Evolutionary conservation across 139 green algal genomes (phyloP).

Genomic region (Klebsormidium nitens): DNA sequence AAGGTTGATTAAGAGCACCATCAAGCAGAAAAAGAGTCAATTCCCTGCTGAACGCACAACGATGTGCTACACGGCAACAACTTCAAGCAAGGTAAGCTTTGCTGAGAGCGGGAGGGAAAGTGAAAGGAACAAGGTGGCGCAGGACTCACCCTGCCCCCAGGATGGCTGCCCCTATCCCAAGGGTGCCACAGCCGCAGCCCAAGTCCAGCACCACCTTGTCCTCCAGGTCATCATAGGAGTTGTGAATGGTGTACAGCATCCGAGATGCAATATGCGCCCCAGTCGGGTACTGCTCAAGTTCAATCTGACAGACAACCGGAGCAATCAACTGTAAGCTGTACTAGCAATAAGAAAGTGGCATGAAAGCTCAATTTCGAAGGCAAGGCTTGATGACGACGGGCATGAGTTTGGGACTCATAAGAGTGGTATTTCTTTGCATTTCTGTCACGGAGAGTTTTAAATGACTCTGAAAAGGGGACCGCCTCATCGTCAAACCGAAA

Average conservation of each 20-base stretch:
- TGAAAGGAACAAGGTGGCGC: neutral
- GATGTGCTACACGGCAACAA: neutral
- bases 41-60: too few species aligned
- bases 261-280: slow-evolving; percentile 69
- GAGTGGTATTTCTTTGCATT: too few species aligned
- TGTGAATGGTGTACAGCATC: slow-evolving; percentile 70
- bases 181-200: slow-evolving; percentile 75
- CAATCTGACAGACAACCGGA: slow-evolving; percentile 44
- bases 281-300: slow-evolving; percentile 93
- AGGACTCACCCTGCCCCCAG: slow-evolving; percentile 50
- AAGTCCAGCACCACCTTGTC: slow-evolving; percentile 74
- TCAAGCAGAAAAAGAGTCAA: too few species aligned
- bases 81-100: too few species aligned
- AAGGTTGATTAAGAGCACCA: too few species aligned
- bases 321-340: too few species aligned
- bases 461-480: slow-evolving; percentile 2
- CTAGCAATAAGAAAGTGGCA: too few species aligned
- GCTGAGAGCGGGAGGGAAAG: too few species aligned
- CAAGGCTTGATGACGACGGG: too few species aligned
- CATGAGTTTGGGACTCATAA: too few species aligned
- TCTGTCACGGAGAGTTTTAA: too few species aligned
- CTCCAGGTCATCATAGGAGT: slow-evolving; percentile 66
- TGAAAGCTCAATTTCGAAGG: too few species aligned
- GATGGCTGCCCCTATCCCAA: slow-evolving; percentile 73
- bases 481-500: slow-evolving; percentile 1